Evolutionary conservation across 345 rosid genomes (phyloP), one percentile per base, ranked within the genome.

Genomic region (Cardamine occulta): DNA sequence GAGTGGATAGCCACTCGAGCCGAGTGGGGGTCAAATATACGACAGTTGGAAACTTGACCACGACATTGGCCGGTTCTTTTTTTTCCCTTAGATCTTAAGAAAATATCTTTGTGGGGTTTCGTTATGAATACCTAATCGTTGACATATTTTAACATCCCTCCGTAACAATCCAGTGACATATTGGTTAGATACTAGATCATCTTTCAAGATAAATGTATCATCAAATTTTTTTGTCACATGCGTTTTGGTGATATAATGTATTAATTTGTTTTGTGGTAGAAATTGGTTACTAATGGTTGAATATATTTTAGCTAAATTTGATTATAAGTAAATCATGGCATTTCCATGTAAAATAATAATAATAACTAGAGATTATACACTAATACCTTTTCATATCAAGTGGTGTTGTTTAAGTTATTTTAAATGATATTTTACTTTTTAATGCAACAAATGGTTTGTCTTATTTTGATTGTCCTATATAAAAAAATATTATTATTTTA

Each of bases 1-100:
- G 72, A 74, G 73, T 74, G 18, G 66, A 47, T 18, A 29, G 79
- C 74, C 49, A 49, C 68, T 75, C 18, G 68, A 34, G 60, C 26
- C 67, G 72, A 66, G 78, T 65, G 8, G 37, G 35, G 35, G 35
- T 7, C 37, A 7, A 34, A 35, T 31, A 35, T 35, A 39, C 35
- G 28, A 63, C 54, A 63, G 21, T 10, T 29, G 35, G 29, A 68
- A 6, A 59, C 14, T 58, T 66, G 73, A 74, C 79, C 17, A 67
- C 26, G 29, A 8, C 28, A 52, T 67, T 68, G 79, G 63, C 74
- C 1, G 21, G 4, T 60, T 75, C 69, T 40, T 67, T 39, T 28
- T 49, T 28, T 28, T 4, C 2, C 11, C 73, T 74, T 51, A 68
- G 24, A 55, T 60, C 56, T 39, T 29, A 57, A 75, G 60, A 19